Evolutionary conservation across 2,329 filamentous ascomycete species (phyloP).

Genomic region (Fusarium xyrophilum): DNA sequence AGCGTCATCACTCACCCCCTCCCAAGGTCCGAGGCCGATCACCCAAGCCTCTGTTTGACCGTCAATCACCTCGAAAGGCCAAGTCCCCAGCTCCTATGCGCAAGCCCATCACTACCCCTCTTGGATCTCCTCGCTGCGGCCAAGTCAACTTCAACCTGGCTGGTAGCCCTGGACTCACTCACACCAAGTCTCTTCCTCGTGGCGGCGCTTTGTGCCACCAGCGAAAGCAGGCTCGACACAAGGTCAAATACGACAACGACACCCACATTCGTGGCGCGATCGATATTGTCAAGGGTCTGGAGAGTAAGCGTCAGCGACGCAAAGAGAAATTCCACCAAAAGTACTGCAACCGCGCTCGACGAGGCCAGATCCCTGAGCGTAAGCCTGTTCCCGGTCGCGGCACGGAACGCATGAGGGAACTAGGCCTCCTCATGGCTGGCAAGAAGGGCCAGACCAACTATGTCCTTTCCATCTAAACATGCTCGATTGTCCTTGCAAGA

Average conservation of each 20-base stretch:
- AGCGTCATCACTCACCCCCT: slow-evolving; percentile 48
- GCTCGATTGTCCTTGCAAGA: slow-evolving; percentile 11
- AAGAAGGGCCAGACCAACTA: slow-evolving; percentile 77
- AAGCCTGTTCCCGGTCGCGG: slow-evolving; percentile 83
- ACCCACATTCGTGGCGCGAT: slow-evolving; percentile 88
- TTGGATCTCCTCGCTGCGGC: slow-evolving; percentile 51
- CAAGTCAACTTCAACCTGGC: slow-evolving; percentile 49
- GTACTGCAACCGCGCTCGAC: slow-evolving; percentile 82
- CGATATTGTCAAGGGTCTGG: slow-evolving; percentile 95
- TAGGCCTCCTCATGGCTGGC: slow-evolving; percentile 87
- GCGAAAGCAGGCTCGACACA: slow-evolving; percentile 53
- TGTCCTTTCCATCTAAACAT: slow-evolving; percentile 72
- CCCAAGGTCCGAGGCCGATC: slow-evolving; percentile 59
- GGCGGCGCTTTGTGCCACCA: slow-evolving; percentile 74
- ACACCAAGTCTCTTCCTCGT: slow-evolving; percentile 87
- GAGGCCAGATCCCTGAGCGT: slow-evolving; percentile 67
- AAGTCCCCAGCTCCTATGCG: slow-evolving; percentile 79
- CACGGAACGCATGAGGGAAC: slow-evolving; percentile 81
- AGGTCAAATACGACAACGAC: slow-evolving; percentile 49
- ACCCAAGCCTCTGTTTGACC: slow-evolving; percentile 63
- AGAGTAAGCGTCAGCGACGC: slow-evolving; percentile 90
- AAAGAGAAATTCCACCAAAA: slow-evolving; percentile 93
- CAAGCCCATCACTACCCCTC: slow-evolving; percentile 46
- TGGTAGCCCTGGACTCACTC: slow-evolving; percentile 71
- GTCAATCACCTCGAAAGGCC: slow-evolving; percentile 73